These are phyloP conservation scores for Melastoma candidum DNA, from an alignment of 441 rosid genomes.

Conservation along the genomic window DNA sequence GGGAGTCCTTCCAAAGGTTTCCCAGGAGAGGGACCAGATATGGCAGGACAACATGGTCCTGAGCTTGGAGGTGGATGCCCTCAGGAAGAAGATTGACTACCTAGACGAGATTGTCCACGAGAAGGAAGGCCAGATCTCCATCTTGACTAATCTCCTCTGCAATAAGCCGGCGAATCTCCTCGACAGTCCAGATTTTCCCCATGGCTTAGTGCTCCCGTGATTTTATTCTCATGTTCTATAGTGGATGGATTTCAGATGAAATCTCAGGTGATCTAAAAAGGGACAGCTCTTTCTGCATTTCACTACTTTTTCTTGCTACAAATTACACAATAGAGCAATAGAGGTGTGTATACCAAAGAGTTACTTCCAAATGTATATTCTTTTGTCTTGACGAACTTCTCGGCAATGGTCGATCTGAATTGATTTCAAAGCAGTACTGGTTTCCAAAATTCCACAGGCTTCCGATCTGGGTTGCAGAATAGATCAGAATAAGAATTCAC, in stretches of 20 bases:
- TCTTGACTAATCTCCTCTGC: constrained; percentile 61
- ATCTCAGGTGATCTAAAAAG: no score
- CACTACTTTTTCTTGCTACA: no score
- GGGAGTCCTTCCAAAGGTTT: constrained; percentile 58
- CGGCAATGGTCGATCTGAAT: no score
- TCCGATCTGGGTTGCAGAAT: constrained; percentile 31
- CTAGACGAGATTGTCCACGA: constrained; percentile 72
- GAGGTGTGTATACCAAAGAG: no score
- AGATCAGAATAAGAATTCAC: neutral
- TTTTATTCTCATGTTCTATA: no score
- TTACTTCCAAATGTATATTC: no score
- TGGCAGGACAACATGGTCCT: constrained; percentile 89
- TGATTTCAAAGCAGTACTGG: constrained; percentile 24
- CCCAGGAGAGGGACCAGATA: constrained; percentile 71
- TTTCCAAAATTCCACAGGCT: constrained; percentile 51
- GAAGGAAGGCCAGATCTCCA: constrained; percentile 94
- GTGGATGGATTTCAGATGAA: no score
- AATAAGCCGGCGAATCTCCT: constrained; percentile 50
- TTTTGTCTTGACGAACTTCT: no score
- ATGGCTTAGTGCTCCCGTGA: constrained; percentile 25
- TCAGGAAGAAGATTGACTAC: constrained; percentile 62
- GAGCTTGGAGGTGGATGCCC: constrained; percentile 48
- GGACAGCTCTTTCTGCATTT: no score
- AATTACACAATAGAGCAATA: no score
- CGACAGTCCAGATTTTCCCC: constrained; percentile 36